Evolutionary conservation across 2,329 filamentous ascomycete species (phyloP), one percentile per base, ranked within the genome.

Genomic region (Xylariaceae sp.): DNA sequence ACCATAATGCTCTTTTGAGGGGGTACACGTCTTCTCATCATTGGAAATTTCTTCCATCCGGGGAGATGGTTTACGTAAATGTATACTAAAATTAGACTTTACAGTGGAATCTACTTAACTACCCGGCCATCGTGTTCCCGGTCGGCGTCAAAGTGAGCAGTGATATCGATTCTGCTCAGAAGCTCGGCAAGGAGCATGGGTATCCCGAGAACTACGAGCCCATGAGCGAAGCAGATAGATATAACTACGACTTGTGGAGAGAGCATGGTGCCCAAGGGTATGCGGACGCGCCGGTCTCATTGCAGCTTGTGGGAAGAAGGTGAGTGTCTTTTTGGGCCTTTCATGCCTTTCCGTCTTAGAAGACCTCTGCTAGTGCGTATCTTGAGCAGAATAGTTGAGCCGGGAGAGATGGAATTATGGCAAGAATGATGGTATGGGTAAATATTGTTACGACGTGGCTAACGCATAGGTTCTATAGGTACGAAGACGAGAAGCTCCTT

Each of bases 41-140:
- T n/a, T n/a, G n/a, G n/a, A n/a, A n/a, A n/a, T n/a, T n/a, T n/a
- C n/a, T n/a, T n/a, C n/a, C n/a, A n/a, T n/a, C n/a, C n/a, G n/a
- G n/a, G n/a, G n/a, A n/a, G n/a, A n/a, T n/a, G n/a, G n/a, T n/a
- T n/a, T n/a, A n/a, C n/a, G n/a, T n/a, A n/a, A n/a, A n/a, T n/a
- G n/a, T n/a, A n/a, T 43, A 30, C 36, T 52, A 36, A 21, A 26
- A 15, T 4, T 2, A 10, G 10, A 16, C 15, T 15, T 9, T 15
- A 3, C 11, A 55, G 56, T 89, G 85, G 84, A 90, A 89, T 64
- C 62, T 89, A 35, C 76, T 89, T 1, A 85, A 90, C 66, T 88
- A 87, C 66, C 83, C 86, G 0, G 79, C 77, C 8, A 68, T 81
- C 2, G 77, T 84, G 0, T 87, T 89, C 64, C 86, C 86, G 0